phyloP scores from a whole-genome alignment of 1,284 basidiomycete genomes.

The Cryptococcus wingfieldii region DNA sequence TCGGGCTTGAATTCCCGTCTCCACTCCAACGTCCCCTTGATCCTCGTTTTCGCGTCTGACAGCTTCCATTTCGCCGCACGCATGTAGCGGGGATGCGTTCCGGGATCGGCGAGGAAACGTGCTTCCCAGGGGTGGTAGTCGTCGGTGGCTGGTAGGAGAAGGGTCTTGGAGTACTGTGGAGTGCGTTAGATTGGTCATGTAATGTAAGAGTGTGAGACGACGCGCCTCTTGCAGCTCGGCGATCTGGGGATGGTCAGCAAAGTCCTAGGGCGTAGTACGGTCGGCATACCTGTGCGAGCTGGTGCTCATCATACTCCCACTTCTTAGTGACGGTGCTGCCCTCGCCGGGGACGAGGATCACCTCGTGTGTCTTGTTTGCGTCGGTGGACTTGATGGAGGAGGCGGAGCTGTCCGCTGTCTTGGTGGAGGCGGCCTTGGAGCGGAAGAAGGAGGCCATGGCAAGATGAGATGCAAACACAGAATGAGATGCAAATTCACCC shows the following conservation, averaged over 20 bases:
- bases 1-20: conserved; percentile 75
- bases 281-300: conserved; percentile 50
- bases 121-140: conserved; percentile 69
- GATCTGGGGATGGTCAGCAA: conserved; percentile 48
- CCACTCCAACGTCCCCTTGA: conserved; percentile 74
- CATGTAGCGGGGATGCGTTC: conserved; percentile 74
- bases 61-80: conserved; percentile 77
- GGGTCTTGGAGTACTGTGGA: conserved; percentile 60
- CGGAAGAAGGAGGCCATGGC: conserved; percentile 16
- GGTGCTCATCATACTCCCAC: conserved; percentile 61
- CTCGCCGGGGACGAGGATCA: conserved; percentile 53
- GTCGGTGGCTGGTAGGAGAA: conserved; percentile 62
- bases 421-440: conserved; percentile 22
- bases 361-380: conserved; percentile 44
- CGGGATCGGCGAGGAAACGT: conserved; percentile 67
- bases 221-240: conserved; percentile 60
- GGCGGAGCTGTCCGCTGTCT: conserved; percentile 14
- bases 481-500: not conserved
- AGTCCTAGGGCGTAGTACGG: not conserved
- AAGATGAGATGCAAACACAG: not conserved
- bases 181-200: not conserved
- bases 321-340: conserved; percentile 56
- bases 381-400: conserved; percentile 3
- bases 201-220: conserved; percentile 2
- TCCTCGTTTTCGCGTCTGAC: conserved; percentile 68